Evolutionary conservation across 495 filamentous ascomycete species (phyloP), one percentile per base, ranked within the genome.

Genomic region (Ramalina intermedia): DNA sequence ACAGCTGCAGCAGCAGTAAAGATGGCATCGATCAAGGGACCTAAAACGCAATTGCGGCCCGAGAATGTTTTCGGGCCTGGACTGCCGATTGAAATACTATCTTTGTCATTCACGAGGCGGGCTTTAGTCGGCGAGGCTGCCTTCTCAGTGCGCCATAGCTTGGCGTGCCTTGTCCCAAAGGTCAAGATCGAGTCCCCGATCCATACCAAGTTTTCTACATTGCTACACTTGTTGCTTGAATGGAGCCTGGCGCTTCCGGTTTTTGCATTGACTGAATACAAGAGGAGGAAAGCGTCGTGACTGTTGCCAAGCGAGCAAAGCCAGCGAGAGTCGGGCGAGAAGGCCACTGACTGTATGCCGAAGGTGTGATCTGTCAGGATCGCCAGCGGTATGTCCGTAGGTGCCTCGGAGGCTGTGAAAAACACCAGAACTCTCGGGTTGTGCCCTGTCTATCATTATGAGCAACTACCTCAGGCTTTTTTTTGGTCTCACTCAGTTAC

Each of bases 141-240:
- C 9, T 85, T 81, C 27, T 90, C 85, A 16, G 87, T 75, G 54
- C 83, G 75, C 91, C 91, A 98, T 27, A 93, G 75, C 63, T 96
- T 98, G 56, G 95, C 79, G 69, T 96, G 88, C 44, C 91, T 78
- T 40, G 89, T 83, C 16, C 91, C 91, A 23, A 86, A 73, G 26
- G 81, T 86, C 18, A 88, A 66, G 40, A 88, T 72, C 4, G 41
- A 40, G 46, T 68, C 72, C 16, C 88, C 87, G 62, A 95, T 75
- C 90, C 91, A 98, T 73, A 95, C 90, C 26, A 80, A 77, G 37
- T 79, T 82, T 55, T 95, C 70, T 40, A 75, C 78, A 16, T 84
- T 81, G 23, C 87, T 96, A 66, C 91, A 96, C 62, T 91, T 89
- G 60, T 95, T 96, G 58, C 85, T 90, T 29, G 88, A 87, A 62